Evolutionary conservation across 495 filamentous ascomycete genomes (phyloP), one percentile per base, ranked within the genome.

Genomic region (Talaromyces proteolyticus): DNA sequence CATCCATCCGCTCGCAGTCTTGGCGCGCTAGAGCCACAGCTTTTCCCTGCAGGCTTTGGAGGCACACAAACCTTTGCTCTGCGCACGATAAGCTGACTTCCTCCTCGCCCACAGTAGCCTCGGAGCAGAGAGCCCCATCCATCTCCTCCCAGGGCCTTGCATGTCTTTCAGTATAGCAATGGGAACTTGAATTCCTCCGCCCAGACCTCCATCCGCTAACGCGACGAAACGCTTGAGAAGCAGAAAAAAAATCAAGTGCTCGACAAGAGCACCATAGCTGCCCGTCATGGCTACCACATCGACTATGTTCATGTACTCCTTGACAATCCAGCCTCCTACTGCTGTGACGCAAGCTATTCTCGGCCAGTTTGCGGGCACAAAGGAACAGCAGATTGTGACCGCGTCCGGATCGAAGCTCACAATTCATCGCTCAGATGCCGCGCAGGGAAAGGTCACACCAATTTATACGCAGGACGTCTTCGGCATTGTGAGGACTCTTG

Each of bases 261-360:
- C 55, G 43, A 46, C 39, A 23, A 38, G 42, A 56, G 52, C 61
- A 48, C 47, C 47, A 34, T 51, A 54, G 41, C 48, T 58, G 57
- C 61, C 68, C 78, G 87, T 57, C 70, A 99, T 99, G 93, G 91
- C 93, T 65, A 92, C 89, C 52, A 95, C 91, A 39, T 95, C 91
- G 57, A 89, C 88, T 61, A 94, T 96, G 90, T 95, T 95, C 65
- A 85, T 97, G 77, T 97, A 97, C 74, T 91, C 88, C 42, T 74
- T 97, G 65, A 96, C 94, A 18, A 84, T 99, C 59, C 87, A 95
- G 66, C 85, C 89, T 50, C 88, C 94, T 21, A 88, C 91, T 44
- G 85, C 90, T 29, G 78, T 95, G 55, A 90, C 84, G 14, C 87
- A 95, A 71, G 90, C 91, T 47, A 86, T 96, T 46, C 76, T 95